Evolutionary conservation across 2,329 filamentous ascomycete genomes (phyloP).

Genomic region (Diaporthe nobilis): DNA sequence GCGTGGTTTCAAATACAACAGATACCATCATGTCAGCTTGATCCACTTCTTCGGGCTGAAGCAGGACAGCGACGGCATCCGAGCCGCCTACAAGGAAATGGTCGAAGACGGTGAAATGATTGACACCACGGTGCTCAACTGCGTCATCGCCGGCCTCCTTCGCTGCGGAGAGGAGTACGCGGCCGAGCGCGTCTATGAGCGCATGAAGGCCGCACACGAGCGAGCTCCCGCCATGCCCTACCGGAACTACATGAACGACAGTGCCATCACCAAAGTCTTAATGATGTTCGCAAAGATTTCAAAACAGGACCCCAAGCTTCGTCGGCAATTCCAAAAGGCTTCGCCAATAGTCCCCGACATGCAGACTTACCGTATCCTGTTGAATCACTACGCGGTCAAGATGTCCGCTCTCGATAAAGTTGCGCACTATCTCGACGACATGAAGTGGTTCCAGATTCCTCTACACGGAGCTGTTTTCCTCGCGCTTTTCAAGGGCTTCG

Average conservation of each 20-base stretch:
- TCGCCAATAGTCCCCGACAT: conserved; percentile 80
- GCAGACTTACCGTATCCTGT: conserved; percentile 83
- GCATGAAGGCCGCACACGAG: conserved; percentile 80
- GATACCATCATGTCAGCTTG: conserved; percentile 84
- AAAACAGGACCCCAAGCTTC: conserved; percentile 69
- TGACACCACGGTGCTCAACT: conserved; percentile 89
- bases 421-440: conserved; percentile 81
- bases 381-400: conserved; percentile 79
- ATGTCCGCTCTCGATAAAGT: conserved; percentile 81
- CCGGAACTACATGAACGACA: conserved; percentile 61
- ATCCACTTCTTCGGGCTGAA: conserved; percentile 88
- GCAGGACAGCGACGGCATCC: conserved; percentile 79
- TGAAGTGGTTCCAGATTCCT: conserved; percentile 77
- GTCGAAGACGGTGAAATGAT: conserved; percentile 90
- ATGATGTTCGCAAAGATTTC: conserved; percentile 70
- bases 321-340: conserved; percentile 68
- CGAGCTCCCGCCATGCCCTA: conserved; percentile 56
- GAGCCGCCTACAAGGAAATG: conserved; percentile 84
- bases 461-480: conserved; percentile 85
- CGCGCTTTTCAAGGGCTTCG: conserved; percentile 86
- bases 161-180: conserved; percentile 81
- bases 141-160: conserved; percentile 84
- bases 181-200: conserved; percentile 84
- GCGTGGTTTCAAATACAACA: conserved; percentile 78
- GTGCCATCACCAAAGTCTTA: conserved; percentile 68